These are phyloP conservation scores for Aspergillus tubingensis DNA, from an alignment of 2,329 filamentous ascomycete species.

Conservation along the genomic window DNA sequence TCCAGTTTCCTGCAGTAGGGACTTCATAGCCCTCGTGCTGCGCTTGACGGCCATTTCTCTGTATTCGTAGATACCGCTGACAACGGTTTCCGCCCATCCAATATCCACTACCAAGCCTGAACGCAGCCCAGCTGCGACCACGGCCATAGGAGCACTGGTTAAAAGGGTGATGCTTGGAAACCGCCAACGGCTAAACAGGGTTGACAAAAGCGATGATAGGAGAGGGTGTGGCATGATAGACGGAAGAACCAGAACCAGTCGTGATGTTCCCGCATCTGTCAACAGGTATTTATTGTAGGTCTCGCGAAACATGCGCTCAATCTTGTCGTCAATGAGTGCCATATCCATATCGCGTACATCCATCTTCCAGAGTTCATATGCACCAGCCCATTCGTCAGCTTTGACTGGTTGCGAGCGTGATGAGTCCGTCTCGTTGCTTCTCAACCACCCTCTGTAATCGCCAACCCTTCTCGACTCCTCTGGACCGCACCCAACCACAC, in stretches of 20 bases:
- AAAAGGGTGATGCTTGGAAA: conserved; percentile 78
- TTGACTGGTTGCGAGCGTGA: conserved; percentile 27
- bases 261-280: conserved; percentile 65
- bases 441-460: conserved; percentile 74
- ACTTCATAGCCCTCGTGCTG: conserved; percentile 72
- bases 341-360: conserved; percentile 74
- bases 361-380: conserved; percentile 72
- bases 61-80: conserved; percentile 88
- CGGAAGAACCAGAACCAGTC: conserved; percentile 73
- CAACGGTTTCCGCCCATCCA: conserved; percentile 86
- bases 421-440: conserved; percentile 55
- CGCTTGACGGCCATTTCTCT: conserved; percentile 72
- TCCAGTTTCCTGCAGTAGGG: conserved; percentile 69
- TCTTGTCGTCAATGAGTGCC: conserved; percentile 78
- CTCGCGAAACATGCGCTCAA: conserved; percentile 79
- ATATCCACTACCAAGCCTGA: conserved; percentile 87
- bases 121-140: conserved; percentile 77
- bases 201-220: conserved; percentile 72
- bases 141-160: conserved; percentile 71
- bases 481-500: conserved; percentile 71
- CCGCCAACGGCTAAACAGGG: conserved; percentile 78
- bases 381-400: conserved; percentile 47
- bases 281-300: conserved; percentile 75
- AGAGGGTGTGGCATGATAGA: conserved; percentile 76
- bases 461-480: conserved; percentile 75